These are phyloP conservation scores for Barnettozyma botsteinii DNA, from an alignment of 805 yeast species.

Conservation along the genomic window DNA sequence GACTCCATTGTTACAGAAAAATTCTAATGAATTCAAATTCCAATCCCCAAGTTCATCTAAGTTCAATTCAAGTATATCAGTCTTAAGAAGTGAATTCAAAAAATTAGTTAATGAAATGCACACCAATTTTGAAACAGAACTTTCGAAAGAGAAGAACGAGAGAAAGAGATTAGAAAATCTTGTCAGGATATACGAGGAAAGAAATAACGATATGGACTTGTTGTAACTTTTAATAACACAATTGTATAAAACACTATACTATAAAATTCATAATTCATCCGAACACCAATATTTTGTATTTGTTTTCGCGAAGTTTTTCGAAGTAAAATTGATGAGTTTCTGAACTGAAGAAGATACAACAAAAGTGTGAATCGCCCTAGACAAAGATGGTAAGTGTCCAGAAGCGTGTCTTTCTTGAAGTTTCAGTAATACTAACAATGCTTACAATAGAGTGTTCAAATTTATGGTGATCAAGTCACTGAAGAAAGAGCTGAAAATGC, in stretches of 20 bases:
- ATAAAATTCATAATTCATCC: not conserved
- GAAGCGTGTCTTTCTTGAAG: not conserved
- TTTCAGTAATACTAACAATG: slow-evolving; percentile 4
- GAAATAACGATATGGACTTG: slow-evolving; percentile 13
- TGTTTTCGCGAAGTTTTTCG: not conserved
- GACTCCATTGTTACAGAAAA: slow-evolving; percentile 21
- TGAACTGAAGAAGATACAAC: no score
- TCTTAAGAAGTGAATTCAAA: slow-evolving; percentile 63
- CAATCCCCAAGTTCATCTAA: slow-evolving; percentile 21
- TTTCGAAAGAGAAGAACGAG: slow-evolving; percentile 49
- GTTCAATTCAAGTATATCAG: slow-evolving; percentile 40
- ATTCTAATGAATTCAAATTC: slow-evolving; percentile 12
- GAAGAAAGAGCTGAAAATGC: slow-evolving; percentile 99
- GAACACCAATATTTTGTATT: not conserved
- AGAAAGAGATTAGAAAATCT: slow-evolving; percentile 40
- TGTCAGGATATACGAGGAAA: slow-evolving; percentile 28
- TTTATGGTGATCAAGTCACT: slow-evolving; percentile 94
- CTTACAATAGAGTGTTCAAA: slow-evolving; percentile 54
- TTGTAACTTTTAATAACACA: not conserved
- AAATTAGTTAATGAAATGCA: slow-evolving; percentile 58
- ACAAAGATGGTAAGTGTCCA: not conserved
- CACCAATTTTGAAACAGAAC: slow-evolving; percentile 52
- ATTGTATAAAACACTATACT: not conserved
- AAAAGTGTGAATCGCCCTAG: no score
- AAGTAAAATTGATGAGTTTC: not conserved